Evolutionary conservation across 306 rosid species (phyloP).

Genomic region (Acacia crassicarpa): DNA sequence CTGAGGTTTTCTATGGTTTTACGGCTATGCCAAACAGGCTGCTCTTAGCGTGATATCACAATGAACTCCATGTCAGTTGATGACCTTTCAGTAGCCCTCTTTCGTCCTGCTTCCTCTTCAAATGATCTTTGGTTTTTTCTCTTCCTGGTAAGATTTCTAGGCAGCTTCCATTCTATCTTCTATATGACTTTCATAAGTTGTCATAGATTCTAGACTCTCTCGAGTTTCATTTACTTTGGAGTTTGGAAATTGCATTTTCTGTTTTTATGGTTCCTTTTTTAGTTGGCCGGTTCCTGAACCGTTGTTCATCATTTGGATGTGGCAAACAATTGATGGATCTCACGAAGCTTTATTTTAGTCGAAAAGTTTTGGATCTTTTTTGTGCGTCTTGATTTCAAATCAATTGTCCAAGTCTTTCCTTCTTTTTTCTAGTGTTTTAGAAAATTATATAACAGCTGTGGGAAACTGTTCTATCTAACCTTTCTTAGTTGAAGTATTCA

Average conservation of each 20-base stretch:
- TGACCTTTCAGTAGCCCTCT: not conserved
- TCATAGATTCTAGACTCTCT: not conserved
- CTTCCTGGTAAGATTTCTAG: conserved; percentile 4
- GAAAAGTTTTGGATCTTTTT: not conserved
- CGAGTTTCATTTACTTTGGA: not conserved
- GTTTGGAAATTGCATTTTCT: not conserved
- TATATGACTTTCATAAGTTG: not conserved
- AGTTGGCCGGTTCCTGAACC: not conserved
- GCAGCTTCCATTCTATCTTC: not conserved
- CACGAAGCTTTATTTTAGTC: not conserved
- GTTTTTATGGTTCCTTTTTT: not conserved
- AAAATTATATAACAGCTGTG: not conserved
- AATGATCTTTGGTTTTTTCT: not conserved
- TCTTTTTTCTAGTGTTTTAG: not conserved
- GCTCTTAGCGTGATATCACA: not conserved
- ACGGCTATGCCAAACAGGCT: no score
- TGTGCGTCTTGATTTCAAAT: conserved; percentile 3
- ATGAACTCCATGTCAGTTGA: not conserved
- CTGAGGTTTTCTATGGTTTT: no score
- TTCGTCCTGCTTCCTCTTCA: not conserved
- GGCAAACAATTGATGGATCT: not conserved
- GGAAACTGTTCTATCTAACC: not conserved
- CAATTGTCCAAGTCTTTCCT: not conserved
- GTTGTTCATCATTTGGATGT: not conserved
- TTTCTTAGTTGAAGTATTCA: not conserved